Conservation (phyloP, 1,139 yeast genomes). For the Scheffersomyces cryptocercus region DNA sequence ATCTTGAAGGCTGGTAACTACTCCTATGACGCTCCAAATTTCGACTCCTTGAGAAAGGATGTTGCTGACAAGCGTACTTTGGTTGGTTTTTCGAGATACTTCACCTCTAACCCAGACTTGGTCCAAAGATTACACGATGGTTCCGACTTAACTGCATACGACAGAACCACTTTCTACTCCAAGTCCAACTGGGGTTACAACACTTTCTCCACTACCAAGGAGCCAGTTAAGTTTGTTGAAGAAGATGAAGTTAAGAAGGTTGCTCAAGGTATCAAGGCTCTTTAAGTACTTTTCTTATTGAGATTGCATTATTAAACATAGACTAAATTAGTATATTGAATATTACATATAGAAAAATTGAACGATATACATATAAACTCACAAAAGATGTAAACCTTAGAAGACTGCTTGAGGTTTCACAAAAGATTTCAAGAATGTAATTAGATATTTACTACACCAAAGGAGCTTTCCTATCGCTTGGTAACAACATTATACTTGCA, state of each 20-base stretch:
- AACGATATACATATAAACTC: too few species aligned
- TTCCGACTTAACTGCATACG: slow-evolving; percentile 15
- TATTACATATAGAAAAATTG: too few species aligned
- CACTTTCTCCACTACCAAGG: slow-evolving; percentile 18
- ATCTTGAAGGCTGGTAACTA: slow-evolving; percentile 11
- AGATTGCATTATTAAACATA: too few species aligned
- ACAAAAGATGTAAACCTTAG: too few species aligned
- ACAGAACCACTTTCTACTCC: slow-evolving; percentile 23
- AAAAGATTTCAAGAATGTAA: too few species aligned
- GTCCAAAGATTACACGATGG: slow-evolving; percentile 13
- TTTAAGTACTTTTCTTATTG: too few species aligned
- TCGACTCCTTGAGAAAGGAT: slow-evolving; percentile 14
- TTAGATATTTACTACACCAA: too few species aligned
- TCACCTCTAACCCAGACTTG: slow-evolving; percentile 17
- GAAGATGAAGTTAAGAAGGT: neutral
- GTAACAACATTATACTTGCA: too few species aligned
- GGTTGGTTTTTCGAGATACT: slow-evolving; percentile 32
- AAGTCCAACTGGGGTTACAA: slow-evolving; percentile 28
- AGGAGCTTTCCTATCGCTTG: too few species aligned
- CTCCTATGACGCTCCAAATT: slow-evolving; percentile 10
- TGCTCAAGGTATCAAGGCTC: neutral
- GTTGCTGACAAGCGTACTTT: slow-evolving; percentile 28
- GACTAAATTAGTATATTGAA: too few species aligned
- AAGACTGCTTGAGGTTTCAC: too few species aligned
- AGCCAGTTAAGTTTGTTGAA: neutral